These are phyloP conservation scores for Tylopilus intermedius DNA, from an alignment of 768 basidiomycete species.

Conservation along the genomic window DNA sequence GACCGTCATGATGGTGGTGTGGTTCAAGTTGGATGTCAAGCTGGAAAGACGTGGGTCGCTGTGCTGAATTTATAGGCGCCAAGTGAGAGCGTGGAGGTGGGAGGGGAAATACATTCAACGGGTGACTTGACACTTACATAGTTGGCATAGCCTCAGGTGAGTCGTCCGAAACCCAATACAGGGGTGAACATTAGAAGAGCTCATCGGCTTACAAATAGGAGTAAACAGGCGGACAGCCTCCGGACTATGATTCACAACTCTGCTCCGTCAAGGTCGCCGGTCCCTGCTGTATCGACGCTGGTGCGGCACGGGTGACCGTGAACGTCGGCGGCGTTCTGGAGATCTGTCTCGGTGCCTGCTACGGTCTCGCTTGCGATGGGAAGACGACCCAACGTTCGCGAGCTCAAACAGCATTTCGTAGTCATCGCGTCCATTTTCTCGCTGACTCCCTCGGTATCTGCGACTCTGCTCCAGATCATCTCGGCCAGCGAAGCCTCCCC, in stretches of 20 bases:
- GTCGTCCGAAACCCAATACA: slow-evolving; percentile 15
- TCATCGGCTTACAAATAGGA: slow-evolving; percentile 18
- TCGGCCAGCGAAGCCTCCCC: slow-evolving; percentile 60
- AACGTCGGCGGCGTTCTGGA: slow-evolving; percentile 21
- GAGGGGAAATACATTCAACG: not conserved
- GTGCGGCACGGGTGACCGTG: slow-evolving; percentile 18
- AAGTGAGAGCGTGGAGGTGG: slow-evolving; percentile 1
- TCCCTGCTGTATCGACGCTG: slow-evolving; percentile 27
- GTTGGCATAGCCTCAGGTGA: slow-evolving; percentile 1
- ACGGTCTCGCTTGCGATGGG: slow-evolving; percentile 43
- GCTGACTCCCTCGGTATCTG: slow-evolving; percentile 47
- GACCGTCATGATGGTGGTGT: slow-evolving; percentile 24
- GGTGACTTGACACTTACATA: slow-evolving; percentile 18
- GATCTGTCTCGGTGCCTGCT: slow-evolving; percentile 47
- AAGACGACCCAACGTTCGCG: slow-evolving; percentile 34
- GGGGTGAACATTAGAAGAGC: not conserved
- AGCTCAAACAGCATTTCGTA: slow-evolving; percentile 88
- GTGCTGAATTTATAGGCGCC: slow-evolving; percentile 20
- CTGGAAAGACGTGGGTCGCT: not conserved
- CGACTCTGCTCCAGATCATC: slow-evolving; percentile 71
- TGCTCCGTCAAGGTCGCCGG: slow-evolving; percentile 30
- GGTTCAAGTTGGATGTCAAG: not conserved
- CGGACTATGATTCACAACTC: slow-evolving; percentile 10
- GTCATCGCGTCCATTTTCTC: slow-evolving; percentile 28
- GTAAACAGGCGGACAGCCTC: slow-evolving; percentile 15